Base-by-base conservation (phyloP, 1,284 basidiomycete species). In the Exsudoporus floridanus region DNA sequence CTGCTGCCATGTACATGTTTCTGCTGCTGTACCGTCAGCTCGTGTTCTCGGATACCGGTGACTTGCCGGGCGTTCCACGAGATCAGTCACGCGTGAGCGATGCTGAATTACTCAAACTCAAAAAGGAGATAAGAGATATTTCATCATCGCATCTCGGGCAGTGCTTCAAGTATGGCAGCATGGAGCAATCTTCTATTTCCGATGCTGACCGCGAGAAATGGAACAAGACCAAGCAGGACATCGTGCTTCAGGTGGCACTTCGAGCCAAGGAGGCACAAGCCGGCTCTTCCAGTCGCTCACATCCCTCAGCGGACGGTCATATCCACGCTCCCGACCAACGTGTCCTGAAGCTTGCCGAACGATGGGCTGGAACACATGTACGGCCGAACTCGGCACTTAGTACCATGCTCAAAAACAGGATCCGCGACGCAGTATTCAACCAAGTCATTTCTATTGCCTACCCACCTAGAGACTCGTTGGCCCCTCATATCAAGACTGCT, bases 1-100 rank as follows among this genome's bases (percentile, higher is more conserved):
- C 88, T 43, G 83, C 84, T 13, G 82, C 87, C 37, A 74, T 92
- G 48, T 90, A 88, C 73, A 87, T 92, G 82, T 81, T 92, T 60
- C 74, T 92, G 33, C 75, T 93, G 65, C 82, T 93, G 30, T 92
- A 86, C 69, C 83, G 90, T 44, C 90, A 92, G 65, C 81, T 88
- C 58, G 71, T 83, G 31, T 76, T 78, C 59, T 78, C 79, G 43
- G 71, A 75, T 49, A 60, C 68, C 45, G 59, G 66, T 36, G 59
- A 72, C 50, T 16, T 60, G 21, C 28, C 59, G 13, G 52, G 56
- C 12, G 37, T 44, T 30, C 27, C 60, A 14, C 70, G 60, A 54
- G 66, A 59, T 59, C 62, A 54, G 35, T 63, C 64, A 47, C 73
- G 67, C 61, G 68, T 74, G 52, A 74, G 73, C 39, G 72, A 78